These are phyloP conservation scores for Ceratocystis destructans DNA, from an alignment of 2,329 filamentous ascomycete species.

Conservation along the genomic window DNA sequence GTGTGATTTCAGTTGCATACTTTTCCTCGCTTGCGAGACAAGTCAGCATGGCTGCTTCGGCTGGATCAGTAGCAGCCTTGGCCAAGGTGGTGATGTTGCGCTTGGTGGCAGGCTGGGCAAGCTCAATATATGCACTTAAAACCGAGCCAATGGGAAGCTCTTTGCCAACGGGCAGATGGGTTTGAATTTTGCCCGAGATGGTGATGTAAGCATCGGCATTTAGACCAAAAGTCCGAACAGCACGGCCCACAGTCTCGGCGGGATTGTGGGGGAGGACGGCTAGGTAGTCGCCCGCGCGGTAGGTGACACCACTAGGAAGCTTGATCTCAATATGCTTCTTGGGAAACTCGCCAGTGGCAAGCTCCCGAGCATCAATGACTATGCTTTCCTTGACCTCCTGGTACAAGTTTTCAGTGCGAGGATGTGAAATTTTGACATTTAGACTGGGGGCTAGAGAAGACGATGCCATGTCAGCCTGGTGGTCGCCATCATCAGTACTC, in stretches of 20 bases:
- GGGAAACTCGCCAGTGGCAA: slow-evolving; percentile 38
- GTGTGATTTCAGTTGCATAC: slow-evolving; percentile 36
- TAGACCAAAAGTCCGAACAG: slow-evolving; percentile 50
- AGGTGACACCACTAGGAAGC: slow-evolving; percentile 51
- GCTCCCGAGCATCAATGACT: slow-evolving; percentile 38
- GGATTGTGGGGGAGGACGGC: slow-evolving; percentile 60
- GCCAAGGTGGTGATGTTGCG: slow-evolving; percentile 36
- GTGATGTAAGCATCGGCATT: slow-evolving; percentile 55
- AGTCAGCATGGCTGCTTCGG: slow-evolving; percentile 31
- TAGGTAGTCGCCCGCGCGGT: slow-evolving; percentile 63
- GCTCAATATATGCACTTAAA: slow-evolving; percentile 57
- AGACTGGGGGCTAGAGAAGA: slow-evolving; percentile 22
- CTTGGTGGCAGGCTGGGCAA: slow-evolving; percentile 58
- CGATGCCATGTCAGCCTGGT: slow-evolving; percentile 12
- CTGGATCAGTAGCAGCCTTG: slow-evolving; percentile 36
- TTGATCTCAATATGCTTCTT: slow-evolving; percentile 56
- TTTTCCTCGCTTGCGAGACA: slow-evolving; percentile 32
- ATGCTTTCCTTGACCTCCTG: slow-evolving; percentile 49
- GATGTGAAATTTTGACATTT: slow-evolving; percentile 37
- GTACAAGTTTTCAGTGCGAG: slow-evolving; percentile 44
- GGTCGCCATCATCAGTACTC: slow-evolving; percentile 29
- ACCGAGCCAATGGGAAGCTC: slow-evolving; percentile 50
- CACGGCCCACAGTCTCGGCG: slow-evolving; percentile 44
- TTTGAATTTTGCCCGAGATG: slow-evolving; percentile 39
- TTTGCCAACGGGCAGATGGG: slow-evolving; percentile 39